Evolutionary conservation across 164 flowering plant genomes (phyloP), one percentile per base, ranked within the genome.

Genomic region (Nymphaea thermarum): DNA sequence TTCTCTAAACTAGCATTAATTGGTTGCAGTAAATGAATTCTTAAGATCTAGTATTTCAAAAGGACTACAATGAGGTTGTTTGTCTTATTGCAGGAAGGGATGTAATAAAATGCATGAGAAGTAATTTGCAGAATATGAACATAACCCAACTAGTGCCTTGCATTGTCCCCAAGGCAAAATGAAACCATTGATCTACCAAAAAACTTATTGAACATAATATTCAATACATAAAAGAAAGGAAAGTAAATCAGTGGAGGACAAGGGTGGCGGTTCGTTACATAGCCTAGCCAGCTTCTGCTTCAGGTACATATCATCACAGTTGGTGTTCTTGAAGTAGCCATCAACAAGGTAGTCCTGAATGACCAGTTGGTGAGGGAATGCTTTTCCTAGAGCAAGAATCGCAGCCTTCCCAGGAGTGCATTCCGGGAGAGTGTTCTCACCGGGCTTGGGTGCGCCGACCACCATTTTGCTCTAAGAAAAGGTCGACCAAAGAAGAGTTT

Each of bases 291-390:
- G 90, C 85, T 92, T 91, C 80, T 80, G 80, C 81, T 82, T 95
- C 83, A 95, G 99, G 2, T 82, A 88, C 0, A 86, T 93, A 80
- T 91, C 87, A 71, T 92, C 91, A 60, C 98, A 88, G 70, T 88
- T 88, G 74, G 99, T 87, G 85, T 81, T 84, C 75, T 68, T 88
- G 84, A 95, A 91, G 75, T 88, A 95, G 14, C 91, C 98, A 81
- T 92, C 99, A 61, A 88, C 99, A 42, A 95, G 81, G 66, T 85
- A 82, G 51, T 95, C 97, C 67, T 92, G 99, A 89, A 95, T 87
- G 61, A 95, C 93, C 63, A 90, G 96, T 77, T 90, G 97, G 77
- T 81, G 86, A 74, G 99, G 98, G 71, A 95, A 92, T 16, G 96
- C 99, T 79, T 92, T 95, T 43, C 98, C 99, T 15, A 95, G 87